Base-by-base conservation (phyloP, 2,329 filamentous ascomycete genomes). In the Penicillium sp. region DNA sequence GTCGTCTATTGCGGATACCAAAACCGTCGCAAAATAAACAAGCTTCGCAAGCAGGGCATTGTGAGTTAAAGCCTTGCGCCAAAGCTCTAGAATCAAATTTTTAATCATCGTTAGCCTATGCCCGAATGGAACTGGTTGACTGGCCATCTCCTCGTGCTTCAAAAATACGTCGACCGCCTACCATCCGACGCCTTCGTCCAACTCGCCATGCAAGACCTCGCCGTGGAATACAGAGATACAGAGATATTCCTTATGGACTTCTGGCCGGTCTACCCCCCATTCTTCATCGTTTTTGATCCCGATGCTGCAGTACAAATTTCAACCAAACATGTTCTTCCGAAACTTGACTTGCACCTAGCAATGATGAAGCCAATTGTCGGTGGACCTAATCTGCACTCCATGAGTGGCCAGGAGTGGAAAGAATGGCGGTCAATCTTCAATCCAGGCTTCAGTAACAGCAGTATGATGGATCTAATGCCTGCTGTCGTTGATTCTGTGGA, bases 101-200 rank as follows among this genome's bases (percentile, higher is more conserved):
- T 31, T 3, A 18, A 15, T 18, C 6, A 18, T 6, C n/a, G 22
- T 9, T 26, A 49, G 46, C 27, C 46, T 4, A 49, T 49, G 47
- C 47, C 47, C 27, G 42, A 49, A 49, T 49, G 47, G 47, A 49
- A 42, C 8, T 49, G 47, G 47, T n/a, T 49, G 6, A 41, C 35
- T 15, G 47, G 47, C 15, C 47, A 49, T n/a, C 33, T 49, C 29
- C 33, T 41, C 22, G 33, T 49, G 2, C 47, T 49, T 9, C 33
- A 40, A 15, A n/a, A 49, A 31, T 49, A 49, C 18, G 14, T 49
- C 12, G 33, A 49, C 4, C 47, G 22, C 2, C 14, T 49, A 31
- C 47, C 47, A 8, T 14, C 47, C n/a, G 33, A 49, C 15, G 47
- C 33, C 20, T 18, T 18, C 42, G 47, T 49, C 5, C 47, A 49